These are phyloP conservation scores for Blastocystis sp. DNA, from an alignment of 352 stramenopile genomes.

Conservation along the genomic window DNA sequence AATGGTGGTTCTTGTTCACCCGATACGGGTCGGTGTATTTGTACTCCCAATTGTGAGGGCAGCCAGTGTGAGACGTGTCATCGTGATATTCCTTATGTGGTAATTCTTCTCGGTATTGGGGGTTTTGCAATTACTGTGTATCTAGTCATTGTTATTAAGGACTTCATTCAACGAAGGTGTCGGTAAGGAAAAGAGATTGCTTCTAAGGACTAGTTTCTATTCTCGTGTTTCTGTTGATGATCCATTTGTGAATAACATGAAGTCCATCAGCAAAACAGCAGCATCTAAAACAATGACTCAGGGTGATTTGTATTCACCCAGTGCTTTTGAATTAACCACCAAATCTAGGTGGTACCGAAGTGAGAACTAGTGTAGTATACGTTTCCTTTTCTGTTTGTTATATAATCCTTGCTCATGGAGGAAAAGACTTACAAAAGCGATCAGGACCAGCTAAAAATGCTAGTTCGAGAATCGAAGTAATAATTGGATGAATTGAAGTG, in stretches of 20 bases:
- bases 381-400: not conserved
- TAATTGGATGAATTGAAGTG: not conserved
- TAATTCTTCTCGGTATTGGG: not conserved
- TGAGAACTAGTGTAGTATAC: not conserved
- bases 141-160: not conserved
- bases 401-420: not conserved
- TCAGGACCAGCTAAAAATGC: slow-evolving; percentile 51
- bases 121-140: not conserved
- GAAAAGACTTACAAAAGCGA: slow-evolving; percentile 26
- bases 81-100: not conserved
- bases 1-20: not conserved
- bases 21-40: not conserved
- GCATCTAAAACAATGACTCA: not conserved
- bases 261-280: not conserved
- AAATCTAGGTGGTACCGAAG: not conserved
- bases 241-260: slow-evolving; percentile 23
- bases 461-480: slow-evolving; percentile 25
- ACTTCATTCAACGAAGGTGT: not conserved
- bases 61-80: not conserved
- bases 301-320: not conserved
- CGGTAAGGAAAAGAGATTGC: not conserved
- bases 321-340: not conserved
- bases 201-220: not conserved
- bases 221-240: slow-evolving; percentile 4
- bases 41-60: not conserved